A percentile compares a stretch with the other conserved stretches of the same genome.
Evolutionary conservation across 257 asterid genomes (phyloP).

Genomic region (Solanum bulbocastanum): DNA sequence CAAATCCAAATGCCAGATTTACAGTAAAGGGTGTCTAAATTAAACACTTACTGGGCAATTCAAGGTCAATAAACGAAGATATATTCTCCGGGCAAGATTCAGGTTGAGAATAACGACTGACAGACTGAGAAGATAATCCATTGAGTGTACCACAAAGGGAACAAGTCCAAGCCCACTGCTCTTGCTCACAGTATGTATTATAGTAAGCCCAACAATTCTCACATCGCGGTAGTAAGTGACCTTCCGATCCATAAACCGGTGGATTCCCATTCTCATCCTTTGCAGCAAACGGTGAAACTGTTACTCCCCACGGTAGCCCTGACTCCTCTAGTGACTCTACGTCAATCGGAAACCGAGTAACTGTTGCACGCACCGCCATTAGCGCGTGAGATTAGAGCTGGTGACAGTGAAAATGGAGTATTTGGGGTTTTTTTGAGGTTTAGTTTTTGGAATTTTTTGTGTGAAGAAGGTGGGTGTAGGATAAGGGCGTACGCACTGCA

Average conservation of each 20-base stretch:
- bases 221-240: conserved; percentile 72
- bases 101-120: conserved; percentile 63
- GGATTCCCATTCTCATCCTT: conserved; percentile 76
- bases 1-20: neutral
- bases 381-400: neutral
- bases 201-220: conserved; percentile 97
- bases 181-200: conserved; percentile 85
- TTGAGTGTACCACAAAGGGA: conserved; percentile 82
- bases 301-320: conserved; percentile 85
- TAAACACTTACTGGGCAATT: conserved; percentile 50
- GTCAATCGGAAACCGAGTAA: conserved; percentile 65
- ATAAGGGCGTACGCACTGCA: neutral
- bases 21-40: neutral
- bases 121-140: conserved; percentile 59
- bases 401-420: neutral
- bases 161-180: conserved; percentile 98
- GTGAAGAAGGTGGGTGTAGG: neutral
- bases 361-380: conserved; percentile 88
- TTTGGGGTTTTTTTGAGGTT: neutral
- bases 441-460: neutral
- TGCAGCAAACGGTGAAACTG: conserved; percentile 77
- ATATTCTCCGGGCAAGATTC: conserved; percentile 70
- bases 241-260: conserved; percentile 89
- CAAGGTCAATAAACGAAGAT: conserved; percentile 86
- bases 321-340: conserved; percentile 57